Base-by-base conservation (phyloP, 495 filamentous ascomycete genomes). In the Penicillium silybi region DNA sequence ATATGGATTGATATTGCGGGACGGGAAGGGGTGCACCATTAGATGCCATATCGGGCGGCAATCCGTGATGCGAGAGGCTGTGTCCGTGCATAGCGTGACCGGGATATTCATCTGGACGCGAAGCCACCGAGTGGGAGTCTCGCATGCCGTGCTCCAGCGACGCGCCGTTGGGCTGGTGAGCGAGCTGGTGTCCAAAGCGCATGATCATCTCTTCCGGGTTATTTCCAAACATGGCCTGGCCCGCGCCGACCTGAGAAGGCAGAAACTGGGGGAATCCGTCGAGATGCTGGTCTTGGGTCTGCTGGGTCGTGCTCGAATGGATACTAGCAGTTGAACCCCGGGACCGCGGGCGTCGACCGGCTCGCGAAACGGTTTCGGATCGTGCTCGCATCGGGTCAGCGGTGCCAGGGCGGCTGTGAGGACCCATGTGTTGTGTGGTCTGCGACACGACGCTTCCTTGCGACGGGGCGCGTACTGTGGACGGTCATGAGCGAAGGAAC, bases 241-340 rank as follows among this genome's bases (percentile, higher is more conserved):
- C 77, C 10, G 70, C 46, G 34, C 74, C 67, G 68, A 80, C 78
- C 61, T 84, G 81, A 4, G 78, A 65, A n/a, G 73, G 59, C 56
- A 82, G 75, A 52, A 79, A 76, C 32, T 74, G 75, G 16, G 76
- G 61, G 32, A 75, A 75, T 20, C 59, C 64, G 49, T 78, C 77
- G 52, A 77, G 64, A 55, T 83, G 79, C 48, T 84, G 82, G 35
- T 88, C 84, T 23, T 86, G 73, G 37, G 79, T 80, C 41, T 85
- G 78, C 55, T 87, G 87, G 27, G 85, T 86, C 6, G 79, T 75
- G 61, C 76, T 79, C 56, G 85, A 90, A 54, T 85, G 86, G 13
- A 85, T 81, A 46, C 89, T 92, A n/a, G 88, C 83, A 4, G 90
- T 93, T 40, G 90, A 96, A 35, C 86, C 90, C 70, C 89, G 77